Base-by-base conservation (phyloP, 441 rosid genomes). In the Kokia cookei region DNA sequence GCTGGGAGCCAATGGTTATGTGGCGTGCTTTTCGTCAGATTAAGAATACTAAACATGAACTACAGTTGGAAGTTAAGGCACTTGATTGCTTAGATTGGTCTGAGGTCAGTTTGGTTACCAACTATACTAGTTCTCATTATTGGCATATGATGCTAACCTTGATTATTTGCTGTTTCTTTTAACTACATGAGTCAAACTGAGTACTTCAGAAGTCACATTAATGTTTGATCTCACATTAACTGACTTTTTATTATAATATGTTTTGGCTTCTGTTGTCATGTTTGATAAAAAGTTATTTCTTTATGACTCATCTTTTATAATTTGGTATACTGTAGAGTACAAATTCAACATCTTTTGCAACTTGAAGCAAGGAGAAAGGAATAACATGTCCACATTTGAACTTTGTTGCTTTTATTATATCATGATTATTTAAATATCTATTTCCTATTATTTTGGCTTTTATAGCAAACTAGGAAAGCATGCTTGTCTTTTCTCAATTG, bases 1-100 rank as follows among this genome's bases (percentile, higher is more conserved):
- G 98, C 82, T 92, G 98, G 98, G 98, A 92, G 73, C 98, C 98
- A 71, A 77, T 83, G 89, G 97, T 93, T 75, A 89, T 92, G 96
- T 87, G 88, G 88, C 97, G 96, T 78, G 98, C 94, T 65, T 86
- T 88, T 73, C 96, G 94, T 59, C 90, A 90, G 79, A 76, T 75
- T 69, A 66, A n/a, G 35, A 47, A 66, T 66, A 59, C 48, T 37
- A 88, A 86, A 29, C 90, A 82, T 72, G 82, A 45, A 1, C 15
- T 47, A 65, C 88, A 81, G 70, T 76, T 81, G 65, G 81, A 89
- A 50, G 95, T 90, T 68, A 75, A 81, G 75, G 93, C 93, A 70
- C 69, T 87, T 78, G 91, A 90, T 55, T 93, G 98, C 81, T 82
- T 94, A 83, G 93, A 88, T 77, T 88, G 82, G 79, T 86, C 96